These are phyloP conservation scores for Talaromyces sp. DNA, from an alignment of 2,329 filamentous ascomycete genomes.

Conservation along the genomic window DNA sequence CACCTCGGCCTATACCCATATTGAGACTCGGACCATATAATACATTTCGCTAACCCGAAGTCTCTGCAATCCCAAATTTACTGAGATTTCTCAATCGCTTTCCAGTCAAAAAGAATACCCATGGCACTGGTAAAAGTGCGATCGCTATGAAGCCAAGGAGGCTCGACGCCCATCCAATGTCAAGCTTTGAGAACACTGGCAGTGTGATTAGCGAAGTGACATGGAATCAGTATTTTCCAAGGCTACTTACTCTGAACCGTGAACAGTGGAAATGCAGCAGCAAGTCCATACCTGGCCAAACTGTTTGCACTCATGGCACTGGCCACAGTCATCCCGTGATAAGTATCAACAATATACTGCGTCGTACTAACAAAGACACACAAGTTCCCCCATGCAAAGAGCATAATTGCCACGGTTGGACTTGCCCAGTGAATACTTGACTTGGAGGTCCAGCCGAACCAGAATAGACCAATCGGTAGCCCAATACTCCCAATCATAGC, in stretches of 20 bases:
- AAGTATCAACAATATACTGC: slow-evolving; percentile 20
- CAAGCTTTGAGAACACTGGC: slow-evolving; percentile 62
- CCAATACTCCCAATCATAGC: slow-evolving; percentile 23
- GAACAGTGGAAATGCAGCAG: slow-evolving; percentile 21
- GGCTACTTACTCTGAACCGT: slow-evolving; percentile 21
- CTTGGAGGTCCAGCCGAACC: slow-evolving; percentile 22
- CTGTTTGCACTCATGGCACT: slow-evolving; percentile 26
- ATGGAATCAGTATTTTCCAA: background rate
- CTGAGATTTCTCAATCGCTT: slow-evolving; percentile 15
- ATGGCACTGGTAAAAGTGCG: slow-evolving; percentile 47
- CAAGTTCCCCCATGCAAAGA: slow-evolving; percentile 24
- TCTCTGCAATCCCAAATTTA: slow-evolving; percentile 13
- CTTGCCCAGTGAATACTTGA: slow-evolving; percentile 17
- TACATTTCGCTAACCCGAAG: background rate
- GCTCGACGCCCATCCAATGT: slow-evolving; percentile 62
- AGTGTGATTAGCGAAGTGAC: background rate
- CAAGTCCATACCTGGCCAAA: slow-evolving; percentile 21
- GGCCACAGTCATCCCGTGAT: slow-evolving; percentile 20
- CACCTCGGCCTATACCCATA: too few relatives aligned
- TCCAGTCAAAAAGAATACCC: slow-evolving; percentile 53
- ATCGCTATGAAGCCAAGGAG: slow-evolving; percentile 59
- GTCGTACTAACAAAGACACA: slow-evolving; percentile 24
- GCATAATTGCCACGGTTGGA: slow-evolving; percentile 15
- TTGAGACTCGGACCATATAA: background rate
- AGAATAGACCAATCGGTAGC: slow-evolving; percentile 21